These are phyloP conservation scores for Xylaria polymorpha DNA, from an alignment of 2,329 filamentous ascomycete species.

Conservation along the genomic window DNA sequence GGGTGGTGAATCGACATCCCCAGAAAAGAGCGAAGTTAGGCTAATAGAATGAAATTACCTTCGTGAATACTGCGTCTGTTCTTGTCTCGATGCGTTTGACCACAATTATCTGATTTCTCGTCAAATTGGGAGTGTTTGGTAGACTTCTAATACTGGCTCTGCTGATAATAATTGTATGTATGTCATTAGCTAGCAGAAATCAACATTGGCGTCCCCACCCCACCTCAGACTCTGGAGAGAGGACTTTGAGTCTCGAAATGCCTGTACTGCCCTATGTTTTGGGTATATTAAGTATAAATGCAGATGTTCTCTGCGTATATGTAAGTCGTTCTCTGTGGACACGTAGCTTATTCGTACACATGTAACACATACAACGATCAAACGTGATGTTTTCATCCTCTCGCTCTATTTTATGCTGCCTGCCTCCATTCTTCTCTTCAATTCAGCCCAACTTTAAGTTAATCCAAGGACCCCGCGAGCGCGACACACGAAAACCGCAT, in stretches of 20 bases:
- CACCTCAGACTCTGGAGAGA: neutral
- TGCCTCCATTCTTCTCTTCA: neutral
- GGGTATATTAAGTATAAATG: neutral
- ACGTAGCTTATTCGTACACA: neutral
- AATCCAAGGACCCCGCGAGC: conserved; percentile 64
- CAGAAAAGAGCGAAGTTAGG: conserved; percentile 13
- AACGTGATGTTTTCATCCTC: neutral
- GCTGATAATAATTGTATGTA: neutral
- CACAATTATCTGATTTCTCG: neutral
- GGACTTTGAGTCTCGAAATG: neutral
- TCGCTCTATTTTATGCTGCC: neutral
- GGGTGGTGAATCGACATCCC: neutral
- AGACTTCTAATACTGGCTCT: neutral
- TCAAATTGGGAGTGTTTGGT: neutral
- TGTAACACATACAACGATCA: neutral
- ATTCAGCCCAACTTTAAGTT: conserved; percentile 17
- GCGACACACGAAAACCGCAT: conserved; percentile 70
- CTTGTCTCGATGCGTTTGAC: neutral
- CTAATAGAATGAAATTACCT: conserved; percentile 7
- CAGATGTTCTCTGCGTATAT: neutral
- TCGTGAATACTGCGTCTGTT: neutral
- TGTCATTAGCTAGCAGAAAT: neutral
- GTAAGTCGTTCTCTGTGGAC: neutral
- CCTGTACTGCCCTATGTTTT: neutral
- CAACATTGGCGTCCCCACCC: neutral